phyloP scores from a whole-genome alignment of 371 early-diverging fungal species.

The Apophysomyces sp. region DNA sequence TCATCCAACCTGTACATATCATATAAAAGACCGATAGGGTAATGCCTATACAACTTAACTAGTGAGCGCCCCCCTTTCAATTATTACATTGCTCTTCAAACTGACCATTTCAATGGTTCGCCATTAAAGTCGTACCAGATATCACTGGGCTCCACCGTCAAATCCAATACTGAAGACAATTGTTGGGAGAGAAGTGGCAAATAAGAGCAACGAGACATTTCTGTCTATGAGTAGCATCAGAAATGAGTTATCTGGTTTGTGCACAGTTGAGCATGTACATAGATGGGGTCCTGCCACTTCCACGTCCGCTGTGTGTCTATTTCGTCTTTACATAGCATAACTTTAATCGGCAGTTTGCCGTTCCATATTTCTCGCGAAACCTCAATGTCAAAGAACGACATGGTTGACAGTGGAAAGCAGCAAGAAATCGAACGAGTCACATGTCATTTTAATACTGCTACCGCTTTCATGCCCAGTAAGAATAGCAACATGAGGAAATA shows the following conservation, averaged over 20 bases:
- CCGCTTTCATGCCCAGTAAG: too few relatives aligned
- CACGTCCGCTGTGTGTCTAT: conserved; percentile 1
- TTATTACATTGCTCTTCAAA: background rate
- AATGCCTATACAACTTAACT: conserved; percentile 54
- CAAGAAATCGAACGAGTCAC: conserved; percentile 2
- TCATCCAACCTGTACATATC: conserved; percentile 47
- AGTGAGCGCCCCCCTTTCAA: too few relatives aligned
- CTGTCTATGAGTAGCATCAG: conserved; percentile 35
- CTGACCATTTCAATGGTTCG: conserved; percentile 71
- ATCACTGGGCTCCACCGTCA: conserved; percentile 46
- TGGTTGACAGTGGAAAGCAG: background rate
- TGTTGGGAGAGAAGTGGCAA: conserved; percentile 57
- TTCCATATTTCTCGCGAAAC: conserved; percentile 51
- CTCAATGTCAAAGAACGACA: conserved; percentile 11
- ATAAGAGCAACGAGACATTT: conserved; percentile 64
- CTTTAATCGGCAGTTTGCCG: conserved; percentile 58
- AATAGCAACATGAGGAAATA: too few relatives aligned
- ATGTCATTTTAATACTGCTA: too few relatives aligned
- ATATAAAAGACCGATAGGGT: conserved; percentile 73
- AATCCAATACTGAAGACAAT: conserved; percentile 41
- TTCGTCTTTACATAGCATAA: conserved; percentile 43
- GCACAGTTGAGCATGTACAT: background rate
- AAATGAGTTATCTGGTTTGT: background rate
- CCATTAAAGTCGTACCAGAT: conserved; percentile 68
- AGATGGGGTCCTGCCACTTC: background rate